A percentile compares a stretch with the other conserved stretches of the same genome.
These are phyloP conservation scores for Endoconidiophora polonica DNA, from an alignment of 2,329 filamentous ascomycete genomes.

Conservation along the genomic window DNA sequence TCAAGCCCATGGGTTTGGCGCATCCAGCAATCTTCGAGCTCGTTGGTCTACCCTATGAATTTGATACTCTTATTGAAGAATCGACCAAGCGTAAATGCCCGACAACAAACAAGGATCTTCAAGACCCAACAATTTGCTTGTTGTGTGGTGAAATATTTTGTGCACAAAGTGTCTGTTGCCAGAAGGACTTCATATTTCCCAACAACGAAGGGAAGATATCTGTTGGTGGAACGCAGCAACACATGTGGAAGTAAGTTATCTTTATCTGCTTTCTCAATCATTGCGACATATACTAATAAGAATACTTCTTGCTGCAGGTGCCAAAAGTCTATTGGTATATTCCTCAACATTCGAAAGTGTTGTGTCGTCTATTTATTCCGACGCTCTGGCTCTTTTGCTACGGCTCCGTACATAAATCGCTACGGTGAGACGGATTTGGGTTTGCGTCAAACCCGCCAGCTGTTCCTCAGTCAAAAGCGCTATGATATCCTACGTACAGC, in stretches of 20 bases:
- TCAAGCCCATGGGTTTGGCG: conserved; percentile 33
- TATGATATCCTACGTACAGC: conserved; percentile 79
- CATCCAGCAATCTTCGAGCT: conserved; percentile 92
- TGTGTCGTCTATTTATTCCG: conserved; percentile 76
- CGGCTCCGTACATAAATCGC: conserved; percentile 85
- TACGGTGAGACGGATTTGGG: conserved; percentile 94
- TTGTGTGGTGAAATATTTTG: conserved; percentile 97
- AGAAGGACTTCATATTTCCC: conserved; percentile 38
- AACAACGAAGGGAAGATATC: conserved; percentile 26
- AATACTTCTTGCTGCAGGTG: conserved; percentile 38
- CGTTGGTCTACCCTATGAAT: conserved; percentile 79
- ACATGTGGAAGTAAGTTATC: conserved; percentile 59
- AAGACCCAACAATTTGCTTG: conserved; percentile 79
- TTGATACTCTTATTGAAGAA: conserved; percentile 83
- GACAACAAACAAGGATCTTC: conserved; percentile 77
- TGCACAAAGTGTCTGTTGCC: conserved; percentile 82
- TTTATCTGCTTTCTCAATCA: background rate
- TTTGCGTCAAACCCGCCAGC: conserved; percentile 67
- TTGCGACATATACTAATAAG: conserved; percentile 6
- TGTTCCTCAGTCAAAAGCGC: conserved; percentile 83
- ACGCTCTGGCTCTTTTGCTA: conserved; percentile 64
- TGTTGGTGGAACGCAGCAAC: conserved; percentile 77
- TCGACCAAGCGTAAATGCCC: conserved; percentile 71
- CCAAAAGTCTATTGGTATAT: conserved; percentile 77
- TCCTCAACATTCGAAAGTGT: conserved; percentile 94